Percentiles rank a stretch among this genome's conserved stretches.
Evolutionary conservation across 768 basidiomycete genomes (phyloP).

Genomic region (Crepidotus variabilis): DNA sequence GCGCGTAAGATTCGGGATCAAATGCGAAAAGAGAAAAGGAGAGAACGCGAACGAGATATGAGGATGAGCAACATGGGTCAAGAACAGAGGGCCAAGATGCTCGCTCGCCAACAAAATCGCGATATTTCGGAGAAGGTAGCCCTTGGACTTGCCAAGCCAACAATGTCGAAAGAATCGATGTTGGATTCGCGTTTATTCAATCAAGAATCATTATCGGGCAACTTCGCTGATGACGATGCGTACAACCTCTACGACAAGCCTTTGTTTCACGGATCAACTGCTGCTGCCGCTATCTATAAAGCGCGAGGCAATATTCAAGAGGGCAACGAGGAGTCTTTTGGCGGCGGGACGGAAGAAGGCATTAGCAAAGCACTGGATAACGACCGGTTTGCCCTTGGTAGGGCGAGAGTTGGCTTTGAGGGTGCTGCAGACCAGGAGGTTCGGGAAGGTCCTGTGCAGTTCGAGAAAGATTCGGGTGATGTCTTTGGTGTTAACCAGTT

Average conservation of each 20-base stretch:
- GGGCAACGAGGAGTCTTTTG: slow-evolving; percentile 88
- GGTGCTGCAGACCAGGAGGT: slow-evolving; percentile 85
- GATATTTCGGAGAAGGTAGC: slow-evolving; percentile 99
- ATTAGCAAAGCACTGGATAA: slow-evolving; percentile 88
- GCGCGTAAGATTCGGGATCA: slow-evolving; percentile 83
- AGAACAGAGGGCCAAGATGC: slow-evolving; percentile 92
- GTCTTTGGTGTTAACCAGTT: slow-evolving; percentile 97
- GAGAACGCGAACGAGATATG: slow-evolving; percentile 94
- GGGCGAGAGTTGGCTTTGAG: slow-evolving; percentile 83
- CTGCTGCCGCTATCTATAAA: slow-evolving; percentile 99
- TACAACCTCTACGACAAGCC: slow-evolving; percentile 95
- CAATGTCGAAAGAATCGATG: slow-evolving; percentile 94
- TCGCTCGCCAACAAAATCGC: slow-evolving; percentile 95
- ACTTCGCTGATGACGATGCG: slow-evolving; percentile 89
- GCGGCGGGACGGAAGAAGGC: slow-evolving; percentile 94
- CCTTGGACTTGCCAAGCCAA: slow-evolving; percentile 95
- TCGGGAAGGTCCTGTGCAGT: slow-evolving; percentile 92
- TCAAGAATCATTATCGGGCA: slow-evolving; percentile 78
- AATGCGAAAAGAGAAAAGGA: slow-evolving; percentile 88
- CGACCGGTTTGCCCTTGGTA: slow-evolving; percentile 90
- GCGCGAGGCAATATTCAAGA: slow-evolving; percentile 82
- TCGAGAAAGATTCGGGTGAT: slow-evolving; percentile 97
- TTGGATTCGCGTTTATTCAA: slow-evolving; percentile 97
- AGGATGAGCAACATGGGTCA: slow-evolving; percentile 99
- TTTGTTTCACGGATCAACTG: slow-evolving; percentile 92